These are phyloP conservation scores for Hymenotorrendiella dingleyae DNA, from an alignment of 2,329 filamentous ascomycete species.

Conservation along the genomic window DNA sequence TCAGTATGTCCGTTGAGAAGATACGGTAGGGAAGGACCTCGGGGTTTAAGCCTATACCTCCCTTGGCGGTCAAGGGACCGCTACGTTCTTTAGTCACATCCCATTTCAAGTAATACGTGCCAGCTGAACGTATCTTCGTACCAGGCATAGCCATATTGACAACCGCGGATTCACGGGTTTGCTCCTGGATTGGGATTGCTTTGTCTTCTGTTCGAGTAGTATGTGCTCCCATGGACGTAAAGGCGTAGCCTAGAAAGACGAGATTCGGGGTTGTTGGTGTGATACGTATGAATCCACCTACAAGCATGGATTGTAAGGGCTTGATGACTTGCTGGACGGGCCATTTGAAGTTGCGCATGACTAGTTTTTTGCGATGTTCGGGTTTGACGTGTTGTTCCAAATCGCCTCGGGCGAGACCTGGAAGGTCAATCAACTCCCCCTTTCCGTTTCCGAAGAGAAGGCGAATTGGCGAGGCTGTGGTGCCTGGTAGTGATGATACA, in stretches of 20 bases:
- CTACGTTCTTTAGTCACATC: slow-evolving; percentile 79
- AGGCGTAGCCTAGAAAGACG: slow-evolving; percentile 76
- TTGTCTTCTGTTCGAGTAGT: slow-evolving; percentile 69
- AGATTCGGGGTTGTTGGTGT: slow-evolving; percentile 63
- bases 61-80: slow-evolving; percentile 62
- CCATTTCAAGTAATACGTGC: slow-evolving; percentile 66
- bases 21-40: slow-evolving; percentile 74
- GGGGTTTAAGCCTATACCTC: slow-evolving; percentile 56
- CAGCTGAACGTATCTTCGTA: slow-evolving; percentile 61
- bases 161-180: slow-evolving; percentile 53
- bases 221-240: slow-evolving; percentile 73
- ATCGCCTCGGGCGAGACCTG: slow-evolving; percentile 70
- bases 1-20: slow-evolving; percentile 73
- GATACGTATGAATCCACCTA: slow-evolving; percentile 83
- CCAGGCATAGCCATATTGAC: slow-evolving; percentile 57
- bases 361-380: slow-evolving; percentile 57
- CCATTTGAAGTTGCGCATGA: slow-evolving; percentile 72
- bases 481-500: slow-evolving; percentile 82
- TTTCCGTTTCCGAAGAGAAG: slow-evolving; percentile 80
- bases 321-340: slow-evolving; percentile 71
- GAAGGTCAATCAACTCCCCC: slow-evolving; percentile 90
- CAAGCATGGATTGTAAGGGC: slow-evolving; percentile 70
- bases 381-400: slow-evolving; percentile 66
- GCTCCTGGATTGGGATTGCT: slow-evolving; percentile 65
- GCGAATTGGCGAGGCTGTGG: slow-evolving; percentile 90